These are phyloP conservation scores for Adansonia rubrostipa DNA, from an alignment of 441 rosid genomes.

Conservation along the genomic window DNA sequence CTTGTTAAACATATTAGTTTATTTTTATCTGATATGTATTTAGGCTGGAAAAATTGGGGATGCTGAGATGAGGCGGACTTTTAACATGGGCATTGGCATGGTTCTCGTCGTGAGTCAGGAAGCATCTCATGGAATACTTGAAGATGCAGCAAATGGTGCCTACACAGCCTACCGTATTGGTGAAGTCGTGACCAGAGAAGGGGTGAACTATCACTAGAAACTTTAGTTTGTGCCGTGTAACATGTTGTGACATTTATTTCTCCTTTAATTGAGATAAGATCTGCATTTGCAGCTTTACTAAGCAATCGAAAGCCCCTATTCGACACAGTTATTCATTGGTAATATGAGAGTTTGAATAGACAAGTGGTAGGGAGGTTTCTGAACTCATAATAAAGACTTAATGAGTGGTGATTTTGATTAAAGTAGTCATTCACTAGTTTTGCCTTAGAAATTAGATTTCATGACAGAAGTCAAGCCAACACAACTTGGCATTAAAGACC, in stretches of 20 bases:
- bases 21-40: slow-evolving; percentile 18
- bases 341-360: background rate
- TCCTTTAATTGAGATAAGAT: background rate
- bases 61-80: slow-evolving; percentile 87
- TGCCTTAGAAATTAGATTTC: too few relatives aligned
- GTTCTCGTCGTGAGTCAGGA: slow-evolving; percentile 69
- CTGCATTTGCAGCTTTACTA: background rate
- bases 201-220: slow-evolving; percentile 58
- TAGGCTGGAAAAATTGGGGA: slow-evolving; percentile 81
- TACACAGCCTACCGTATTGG: slow-evolving; percentile 65
- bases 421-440: too few relatives aligned
- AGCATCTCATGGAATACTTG: slow-evolving; percentile 60
- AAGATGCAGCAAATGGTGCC: slow-evolving; percentile 45
- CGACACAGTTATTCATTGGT: background rate
- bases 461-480: too few relatives aligned
- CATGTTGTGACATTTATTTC: slow-evolving; percentile 5
- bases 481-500: too few relatives aligned
- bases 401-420: too few relatives aligned
- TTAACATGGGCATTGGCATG: slow-evolving; percentile 95
- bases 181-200: slow-evolving; percentile 67
- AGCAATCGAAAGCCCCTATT: background rate
- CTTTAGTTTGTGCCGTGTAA: slow-evolving; percentile 1
- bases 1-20: background rate
- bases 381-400: slow-evolving; percentile 8
- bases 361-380: background rate